Evolutionary conservation across 2,329 filamentous ascomycete species (phyloP).

Genomic region (Sclerotinia minor): DNA sequence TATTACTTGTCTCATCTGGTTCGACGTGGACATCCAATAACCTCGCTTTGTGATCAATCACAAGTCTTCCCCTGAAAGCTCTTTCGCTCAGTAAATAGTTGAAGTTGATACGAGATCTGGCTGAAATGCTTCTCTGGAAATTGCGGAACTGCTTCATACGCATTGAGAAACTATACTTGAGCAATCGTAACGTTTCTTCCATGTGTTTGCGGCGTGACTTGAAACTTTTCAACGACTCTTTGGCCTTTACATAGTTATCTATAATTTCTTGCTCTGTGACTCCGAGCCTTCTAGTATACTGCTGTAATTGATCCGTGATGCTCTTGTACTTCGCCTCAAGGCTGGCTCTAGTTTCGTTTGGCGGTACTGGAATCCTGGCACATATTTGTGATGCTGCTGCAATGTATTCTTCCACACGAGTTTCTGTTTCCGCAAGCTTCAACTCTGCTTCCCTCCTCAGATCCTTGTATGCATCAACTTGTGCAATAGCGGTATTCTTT

Average conservation of each 20-base stretch:
- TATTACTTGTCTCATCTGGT: conserved; percentile 67
- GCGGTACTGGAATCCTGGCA: conserved; percentile 60
- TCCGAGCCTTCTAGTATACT: conserved; percentile 58
- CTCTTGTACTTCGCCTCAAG: conserved; percentile 56
- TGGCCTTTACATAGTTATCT: conserved; percentile 46
- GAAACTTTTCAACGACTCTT: conserved; percentile 46
- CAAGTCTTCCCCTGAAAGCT: conserved; percentile 79
- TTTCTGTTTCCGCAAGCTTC: conserved; percentile 50
- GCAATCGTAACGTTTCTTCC: conserved; percentile 44
- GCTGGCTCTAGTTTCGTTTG: conserved; percentile 61
- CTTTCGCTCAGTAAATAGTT: conserved; percentile 85
- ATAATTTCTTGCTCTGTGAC: conserved; percentile 66
- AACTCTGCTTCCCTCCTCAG: conserved; percentile 49
- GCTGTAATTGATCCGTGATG: conserved; percentile 58
- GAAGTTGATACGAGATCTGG: conserved; percentile 83
- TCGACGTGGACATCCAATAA: conserved; percentile 76
- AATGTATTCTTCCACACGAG: conserved; percentile 54
- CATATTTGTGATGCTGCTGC: conserved; percentile 56
- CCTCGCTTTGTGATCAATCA: conserved; percentile 74
- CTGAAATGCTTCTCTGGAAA: conserved; percentile 83
- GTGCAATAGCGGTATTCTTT: conserved; percentile 62
- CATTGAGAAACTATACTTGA: conserved; percentile 62
- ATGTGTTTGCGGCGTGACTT: conserved; percentile 50
- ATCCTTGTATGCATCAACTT: conserved; percentile 50
- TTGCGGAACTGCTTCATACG: conserved; percentile 75